Conservation (phyloP, 78 protist genomes). For the Dictyostelium firmibasis region DNA sequence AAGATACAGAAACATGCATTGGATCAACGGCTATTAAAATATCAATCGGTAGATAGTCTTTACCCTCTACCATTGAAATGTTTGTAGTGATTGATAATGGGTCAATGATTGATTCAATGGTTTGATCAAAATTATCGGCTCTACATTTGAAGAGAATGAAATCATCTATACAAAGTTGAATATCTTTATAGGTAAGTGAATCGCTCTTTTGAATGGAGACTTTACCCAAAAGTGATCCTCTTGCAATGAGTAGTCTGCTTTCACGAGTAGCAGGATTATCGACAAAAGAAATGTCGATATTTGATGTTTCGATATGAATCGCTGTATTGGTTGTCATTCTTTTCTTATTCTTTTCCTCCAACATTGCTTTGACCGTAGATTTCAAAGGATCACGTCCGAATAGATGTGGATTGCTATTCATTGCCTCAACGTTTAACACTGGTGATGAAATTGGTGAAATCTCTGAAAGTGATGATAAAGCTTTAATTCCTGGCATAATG, state of each 20-base stretch:
- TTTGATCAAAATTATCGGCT: not conserved
- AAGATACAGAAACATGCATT: conserved; percentile 36
- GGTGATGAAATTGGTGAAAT: conserved; percentile 56
- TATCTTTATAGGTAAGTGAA: conserved; percentile 12
- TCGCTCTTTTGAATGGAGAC: not conserved
- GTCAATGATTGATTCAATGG: conserved; percentile 41
- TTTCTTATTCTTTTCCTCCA: conserved; percentile 11
- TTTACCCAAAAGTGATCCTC: conserved; percentile 24
- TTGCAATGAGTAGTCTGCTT: not conserved
- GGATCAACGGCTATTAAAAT: conserved; percentile 32
- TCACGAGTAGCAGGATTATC: conserved; percentile 39
- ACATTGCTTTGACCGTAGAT: conserved; percentile 6
- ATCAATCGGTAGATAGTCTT: conserved; percentile 33
- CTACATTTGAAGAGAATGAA: conserved; percentile 54
- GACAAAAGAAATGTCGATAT: conserved; percentile 12
- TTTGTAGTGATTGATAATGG: conserved; percentile 24
- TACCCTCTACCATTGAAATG: conserved; percentile 17
- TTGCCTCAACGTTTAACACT: not conserved
- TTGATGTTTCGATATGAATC: conserved; percentile 48
- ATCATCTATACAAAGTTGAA: conserved; percentile 22
- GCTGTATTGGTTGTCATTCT: not conserved
- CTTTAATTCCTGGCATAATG: conserved; percentile 60
- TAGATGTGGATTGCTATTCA: not conserved
- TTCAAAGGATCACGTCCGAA: not conserved
- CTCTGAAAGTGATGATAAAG: conserved; percentile 49